These are phyloP conservation scores for Pisolithus sp. DNA, from an alignment of 768 basidiomycete species.

Conservation along the genomic window DNA sequence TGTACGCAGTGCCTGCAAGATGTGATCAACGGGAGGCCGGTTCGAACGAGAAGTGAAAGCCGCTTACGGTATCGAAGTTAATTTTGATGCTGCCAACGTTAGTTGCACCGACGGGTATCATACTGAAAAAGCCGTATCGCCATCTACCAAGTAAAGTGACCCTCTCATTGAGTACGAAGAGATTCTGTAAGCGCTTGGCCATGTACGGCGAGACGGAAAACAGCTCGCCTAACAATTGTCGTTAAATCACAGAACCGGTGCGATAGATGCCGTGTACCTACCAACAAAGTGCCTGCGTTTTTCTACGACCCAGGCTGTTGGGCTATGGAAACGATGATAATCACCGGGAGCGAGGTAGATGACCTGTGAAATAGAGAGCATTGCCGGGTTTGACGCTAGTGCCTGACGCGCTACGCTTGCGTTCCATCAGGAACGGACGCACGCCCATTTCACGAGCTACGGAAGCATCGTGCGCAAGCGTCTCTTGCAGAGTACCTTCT, in stretches of 20 bases:
- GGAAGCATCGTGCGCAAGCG: conserved; percentile 57
- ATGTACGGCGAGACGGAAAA: conserved; percentile 97
- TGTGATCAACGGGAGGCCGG: neutral
- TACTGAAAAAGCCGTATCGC: conserved; percentile 93
- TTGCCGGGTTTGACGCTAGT: conserved; percentile 65
- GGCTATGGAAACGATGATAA: conserved; percentile 96
- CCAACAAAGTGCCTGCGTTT: conserved; percentile 92
- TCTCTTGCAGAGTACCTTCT: conserved; percentile 46
- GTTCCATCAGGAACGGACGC: conserved; percentile 29
- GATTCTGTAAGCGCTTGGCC: conserved; percentile 82
- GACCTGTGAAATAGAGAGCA: conserved; percentile 84
- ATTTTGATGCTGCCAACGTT: conserved; percentile 96
- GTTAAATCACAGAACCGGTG: neutral
- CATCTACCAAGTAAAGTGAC: conserved; percentile 92
- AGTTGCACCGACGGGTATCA: conserved; percentile 97
- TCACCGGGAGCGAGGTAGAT: conserved; percentile 98
- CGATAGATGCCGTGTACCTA: conserved; percentile 24
- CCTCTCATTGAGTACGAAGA: conserved; percentile 98
- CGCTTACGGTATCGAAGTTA: conserved; percentile 80
- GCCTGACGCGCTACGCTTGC: conserved; percentile 34
- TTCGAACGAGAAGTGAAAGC: neutral
- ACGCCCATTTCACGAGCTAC: conserved; percentile 73
- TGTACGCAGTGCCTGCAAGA: conserved; percentile 71
- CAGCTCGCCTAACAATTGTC: conserved; percentile 59
- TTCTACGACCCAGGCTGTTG: conserved; percentile 96